These are phyloP conservation scores for Fusarium sp. DNA, from an alignment of 2,329 filamentous ascomycete species.

Conservation along the genomic window DNA sequence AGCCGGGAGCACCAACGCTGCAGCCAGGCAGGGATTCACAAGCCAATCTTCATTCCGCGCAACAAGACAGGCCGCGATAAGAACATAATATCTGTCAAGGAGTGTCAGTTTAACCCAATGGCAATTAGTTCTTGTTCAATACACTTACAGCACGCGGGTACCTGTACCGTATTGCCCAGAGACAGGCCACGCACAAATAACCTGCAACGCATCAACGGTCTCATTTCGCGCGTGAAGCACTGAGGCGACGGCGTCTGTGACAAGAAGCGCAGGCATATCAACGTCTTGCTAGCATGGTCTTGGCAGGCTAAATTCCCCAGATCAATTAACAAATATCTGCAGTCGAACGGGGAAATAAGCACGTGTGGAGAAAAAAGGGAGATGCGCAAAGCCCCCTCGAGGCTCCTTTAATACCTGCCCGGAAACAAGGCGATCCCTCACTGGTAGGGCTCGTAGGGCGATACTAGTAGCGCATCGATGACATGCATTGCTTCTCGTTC, in stretches of 20 bases:
- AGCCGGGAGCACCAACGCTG: constrained; percentile 71
- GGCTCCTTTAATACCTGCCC: constrained; percentile 3
- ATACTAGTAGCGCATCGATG: background rate
- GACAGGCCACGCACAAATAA: constrained; percentile 69
- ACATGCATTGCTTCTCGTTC: background rate
- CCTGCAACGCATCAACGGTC: constrained; percentile 49
- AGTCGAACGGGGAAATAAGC: background rate
- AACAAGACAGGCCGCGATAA: constrained; percentile 72
- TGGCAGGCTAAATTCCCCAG: background rate
- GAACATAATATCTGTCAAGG: constrained; percentile 68
- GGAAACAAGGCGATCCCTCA: background rate
- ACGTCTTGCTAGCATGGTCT: constrained; percentile 10
- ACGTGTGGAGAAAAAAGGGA: background rate
- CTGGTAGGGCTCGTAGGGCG: too few species aligned
- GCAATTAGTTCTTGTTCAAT: rapidly evolving
- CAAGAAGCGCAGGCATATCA: constrained; percentile 17
- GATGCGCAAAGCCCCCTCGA: background rate
- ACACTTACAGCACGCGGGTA: constrained; percentile 62
- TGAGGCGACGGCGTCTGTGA: background rate
- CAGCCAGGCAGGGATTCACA: constrained; percentile 72
- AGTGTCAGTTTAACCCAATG: background rate
- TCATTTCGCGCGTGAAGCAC: background rate
- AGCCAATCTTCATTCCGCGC: constrained; percentile 73
- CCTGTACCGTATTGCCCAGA: constrained; percentile 69
- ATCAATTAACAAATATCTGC: background rate